Conservation (phyloP, 805 yeast species). For the Starmerella powellii region DNA sequence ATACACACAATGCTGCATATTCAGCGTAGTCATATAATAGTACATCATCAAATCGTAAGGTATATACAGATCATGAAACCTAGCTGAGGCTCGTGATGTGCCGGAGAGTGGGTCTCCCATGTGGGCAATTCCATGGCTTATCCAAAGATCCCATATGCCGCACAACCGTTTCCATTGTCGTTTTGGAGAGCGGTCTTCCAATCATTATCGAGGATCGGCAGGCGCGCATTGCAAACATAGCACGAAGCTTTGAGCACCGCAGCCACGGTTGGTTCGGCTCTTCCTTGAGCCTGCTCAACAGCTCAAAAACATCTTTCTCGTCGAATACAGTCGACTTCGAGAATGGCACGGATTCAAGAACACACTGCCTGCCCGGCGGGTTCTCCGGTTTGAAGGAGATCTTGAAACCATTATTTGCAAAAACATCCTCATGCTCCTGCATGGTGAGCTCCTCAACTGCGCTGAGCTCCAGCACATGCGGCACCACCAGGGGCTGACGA, state of each 20-base stretch:
- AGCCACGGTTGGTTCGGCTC: constrained; percentile 36
- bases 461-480: constrained; percentile 48
- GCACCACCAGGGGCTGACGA: constrained; percentile 57
- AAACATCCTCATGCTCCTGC: constrained; percentile 43
- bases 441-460: constrained; percentile 69
- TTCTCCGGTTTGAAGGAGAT: constrained; percentile 39
- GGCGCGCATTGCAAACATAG: constrained; percentile 89
- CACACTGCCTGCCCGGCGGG: constrained; percentile 46
- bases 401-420: constrained; percentile 68
- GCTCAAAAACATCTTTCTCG: constrained; percentile 55
- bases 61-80: not conserved
- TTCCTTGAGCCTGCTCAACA: constrained; percentile 54
- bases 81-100: constrained; percentile 51
- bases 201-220: constrained; percentile 91
- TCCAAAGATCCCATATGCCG: constrained; percentile 55
- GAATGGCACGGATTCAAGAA: constrained; percentile 53
- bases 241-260: constrained; percentile 64
- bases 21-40: too few species aligned
- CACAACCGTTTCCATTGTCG: constrained; percentile 59
- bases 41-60: not conserved
- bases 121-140: constrained; percentile 93
- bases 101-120: constrained; percentile 94
- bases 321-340: constrained; percentile 61
- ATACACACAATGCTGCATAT: too few species aligned
- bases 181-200: constrained; percentile 52